phyloP scores from a whole-genome alignment of 1,284 basidiomycete genomes.

The Ustilago bromivora region DNA sequence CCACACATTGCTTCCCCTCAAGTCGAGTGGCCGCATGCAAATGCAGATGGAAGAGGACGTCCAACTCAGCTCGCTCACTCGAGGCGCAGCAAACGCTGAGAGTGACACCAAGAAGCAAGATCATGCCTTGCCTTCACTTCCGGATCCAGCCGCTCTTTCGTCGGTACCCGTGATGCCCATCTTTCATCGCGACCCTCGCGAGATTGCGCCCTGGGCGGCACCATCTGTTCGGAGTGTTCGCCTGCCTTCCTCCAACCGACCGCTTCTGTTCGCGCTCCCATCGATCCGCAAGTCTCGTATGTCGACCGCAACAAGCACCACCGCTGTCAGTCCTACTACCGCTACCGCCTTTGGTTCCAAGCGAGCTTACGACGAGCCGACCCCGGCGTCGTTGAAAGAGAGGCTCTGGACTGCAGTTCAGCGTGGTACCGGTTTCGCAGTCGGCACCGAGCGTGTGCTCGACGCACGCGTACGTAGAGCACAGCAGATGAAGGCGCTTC shows the following conservation, averaged over 20 bases:
- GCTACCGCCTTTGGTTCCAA: constrained; percentile 3
- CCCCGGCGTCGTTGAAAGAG: constrained; percentile 2
- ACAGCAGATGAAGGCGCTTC: constrained; percentile 52
- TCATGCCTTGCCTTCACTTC: constrained; percentile 8
- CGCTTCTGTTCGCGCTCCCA: constrained; percentile 29
- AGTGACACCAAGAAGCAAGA: constrained; percentile 15
- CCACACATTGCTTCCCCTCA: constrained; percentile 20
- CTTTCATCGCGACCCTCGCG: constrained; percentile 19
- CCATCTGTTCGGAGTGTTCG: constrained; percentile 9
- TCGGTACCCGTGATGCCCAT: not conserved
- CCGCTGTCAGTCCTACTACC: constrained; percentile 9
- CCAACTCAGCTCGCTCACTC: constrained; percentile 6
- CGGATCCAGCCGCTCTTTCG: constrained; percentile 5
- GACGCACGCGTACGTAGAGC: constrained; percentile 46
- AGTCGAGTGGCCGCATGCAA: constrained; percentile 24
- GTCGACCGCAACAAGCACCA: constrained; percentile 33
- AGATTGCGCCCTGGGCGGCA: constrained; percentile 34
- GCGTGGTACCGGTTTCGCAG: constrained; percentile 52
- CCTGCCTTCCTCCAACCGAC: constrained; percentile 13
- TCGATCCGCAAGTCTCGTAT: constrained; percentile 23
- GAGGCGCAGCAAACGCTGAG: constrained; percentile 3
- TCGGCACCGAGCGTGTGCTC: constrained; percentile 50
- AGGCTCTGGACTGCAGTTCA: constrained; percentile 36
- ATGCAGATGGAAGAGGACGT: constrained; percentile 16
- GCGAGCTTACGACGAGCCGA: constrained; percentile 21